A percentile compares a stretch with the other conserved stretches of the same genome.
These are phyloP conservation scores for Lipomyces yamadae DNA, from an alignment of 805 yeast species.

Conservation along the genomic window DNA sequence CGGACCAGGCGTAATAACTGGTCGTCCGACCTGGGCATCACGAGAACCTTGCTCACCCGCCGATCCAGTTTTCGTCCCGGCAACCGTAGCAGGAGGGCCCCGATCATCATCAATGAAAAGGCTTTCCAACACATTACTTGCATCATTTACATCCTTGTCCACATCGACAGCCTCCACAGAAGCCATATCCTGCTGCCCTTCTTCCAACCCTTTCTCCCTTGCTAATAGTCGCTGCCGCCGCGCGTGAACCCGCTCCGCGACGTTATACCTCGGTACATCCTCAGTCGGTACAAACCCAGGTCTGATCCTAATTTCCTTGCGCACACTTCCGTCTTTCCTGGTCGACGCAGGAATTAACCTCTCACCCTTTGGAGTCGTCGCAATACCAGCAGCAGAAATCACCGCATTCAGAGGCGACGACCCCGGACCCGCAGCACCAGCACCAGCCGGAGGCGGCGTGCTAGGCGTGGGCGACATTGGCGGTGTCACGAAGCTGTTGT, in stretches of 20 bases:
- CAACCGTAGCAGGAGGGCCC: background rate
- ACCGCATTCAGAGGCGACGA: background rate
- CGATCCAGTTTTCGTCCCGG: background rate
- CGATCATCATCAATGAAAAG: background rate
- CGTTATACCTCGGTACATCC: constrained; percentile 38
- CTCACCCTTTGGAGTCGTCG: constrained; percentile 19
- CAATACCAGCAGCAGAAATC: constrained; percentile 28
- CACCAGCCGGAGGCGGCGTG: background rate
- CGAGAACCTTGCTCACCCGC: background rate
- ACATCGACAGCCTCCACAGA: background rate
- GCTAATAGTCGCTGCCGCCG: constrained; percentile 27
- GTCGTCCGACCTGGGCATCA: background rate
- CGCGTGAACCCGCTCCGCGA: constrained; percentile 25
- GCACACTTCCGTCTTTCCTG: constrained; percentile 43
- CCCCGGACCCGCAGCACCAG: background rate
- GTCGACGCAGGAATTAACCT: constrained; percentile 37
- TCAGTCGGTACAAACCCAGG: constrained; percentile 44
- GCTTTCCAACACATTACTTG: background rate
- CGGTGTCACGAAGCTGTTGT: constrained; percentile 3
- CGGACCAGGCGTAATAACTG: background rate
- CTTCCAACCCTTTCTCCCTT: constrained; percentile 10
- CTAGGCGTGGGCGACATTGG: constrained; percentile 4
- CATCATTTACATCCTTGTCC: background rate
- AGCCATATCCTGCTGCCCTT: background rate
- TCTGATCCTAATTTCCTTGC: constrained; percentile 40